Evolutionary conservation across 495 filamentous ascomycete species (phyloP), one percentile per base, ranked within the genome.

Genomic region (Xylaria palmicola): DNA sequence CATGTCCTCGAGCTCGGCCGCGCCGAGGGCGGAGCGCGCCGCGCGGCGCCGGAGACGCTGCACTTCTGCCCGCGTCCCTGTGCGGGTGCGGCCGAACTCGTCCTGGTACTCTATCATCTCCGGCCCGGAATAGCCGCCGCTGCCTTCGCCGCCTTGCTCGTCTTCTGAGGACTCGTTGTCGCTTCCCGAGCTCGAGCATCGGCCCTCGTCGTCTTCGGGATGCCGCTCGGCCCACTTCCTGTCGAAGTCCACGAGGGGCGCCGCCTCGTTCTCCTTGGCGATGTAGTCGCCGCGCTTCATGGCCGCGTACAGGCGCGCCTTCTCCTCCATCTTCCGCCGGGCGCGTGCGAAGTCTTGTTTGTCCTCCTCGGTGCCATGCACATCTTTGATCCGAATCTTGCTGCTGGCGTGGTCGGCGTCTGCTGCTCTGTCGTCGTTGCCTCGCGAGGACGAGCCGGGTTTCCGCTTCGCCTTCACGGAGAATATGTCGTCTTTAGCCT

Each of bases 181-280:
- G 39, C 75, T 73, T 17, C 78, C 78, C 9, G 78, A 79, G 19
- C 69, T 71, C 36, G 68, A 79, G 15, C 73, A 67, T 1, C 52
- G 26, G 40, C 75, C 67, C 5, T 63, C 72, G 13, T 59, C 68
- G 13, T 68, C 66, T 12, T 78, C 76, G 10, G 68, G 73, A 44
- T 85, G 71, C 39, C 74, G 71, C 65, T 95, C 90, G 0, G 87
- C 91, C 91, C 93, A 97, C 74, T 98, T 98, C 43, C 86, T 79
- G 74, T 97, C 93, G 69, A 98, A 98, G 77, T 98, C 94, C 0
- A 98, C 87, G 20, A 93, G 75, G 8, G 74, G 83, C 66, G 82
- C 83, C 51, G 75, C 77, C 68, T 76, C 81, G 61, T 73, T 81
- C 7, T 77, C 77, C 43, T 85, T 86, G 73, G 75, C 74, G 52